Base-by-base conservation (phyloP, 2,329 filamentous ascomycete genomes). In the Alternaria atra region DNA sequence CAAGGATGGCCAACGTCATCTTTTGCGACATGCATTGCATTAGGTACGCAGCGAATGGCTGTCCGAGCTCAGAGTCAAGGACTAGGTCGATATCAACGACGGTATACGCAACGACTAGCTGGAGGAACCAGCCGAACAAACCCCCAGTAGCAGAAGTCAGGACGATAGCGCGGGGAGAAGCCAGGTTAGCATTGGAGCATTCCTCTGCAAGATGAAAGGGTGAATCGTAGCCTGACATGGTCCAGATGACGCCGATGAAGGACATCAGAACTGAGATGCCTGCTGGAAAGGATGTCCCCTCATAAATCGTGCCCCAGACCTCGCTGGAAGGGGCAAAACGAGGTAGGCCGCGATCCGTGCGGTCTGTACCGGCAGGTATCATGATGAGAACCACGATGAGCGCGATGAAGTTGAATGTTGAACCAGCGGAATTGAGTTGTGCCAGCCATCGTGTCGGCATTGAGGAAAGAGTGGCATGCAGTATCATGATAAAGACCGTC, bases 181-280 rank as follows among this genome's bases (percentile, higher is more conserved):
- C 90, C 46, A 92, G 79, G 66, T 86, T 88, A 29, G 90, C 90
- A 67, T 92, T 92, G 61, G 87, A 89, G 77, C 90, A 92, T 76
- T 93, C 90, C 72, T 93, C 90, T 4, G 87, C 85, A n/a, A 92
- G 78, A 77, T 92, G 90, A 75, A 92, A 92, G 0, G 89, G 87
- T 0, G 84, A 84, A 75, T 91, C 89, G 72, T 90, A 91, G 40
- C 89, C 88, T 83, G 84, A 73, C 82, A 89, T 89, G 5, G 88
- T 90, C 88, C 88, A 90, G 64, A 91, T 90, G 34, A 90, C 89
- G 29, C 85, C 84, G 43, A 91, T 85, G 73, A 92, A 93, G 23
- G 85, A 87, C 89, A 92, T 91, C 27, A 92, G 80, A 0, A 92
- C 83, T 0, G 88, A 85, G 20, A 92, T 80, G 17, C 90, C 90